phyloP scores from a whole-genome alignment of 1,139 yeast genomes.

The Hanseniaspora sp. region DNA sequence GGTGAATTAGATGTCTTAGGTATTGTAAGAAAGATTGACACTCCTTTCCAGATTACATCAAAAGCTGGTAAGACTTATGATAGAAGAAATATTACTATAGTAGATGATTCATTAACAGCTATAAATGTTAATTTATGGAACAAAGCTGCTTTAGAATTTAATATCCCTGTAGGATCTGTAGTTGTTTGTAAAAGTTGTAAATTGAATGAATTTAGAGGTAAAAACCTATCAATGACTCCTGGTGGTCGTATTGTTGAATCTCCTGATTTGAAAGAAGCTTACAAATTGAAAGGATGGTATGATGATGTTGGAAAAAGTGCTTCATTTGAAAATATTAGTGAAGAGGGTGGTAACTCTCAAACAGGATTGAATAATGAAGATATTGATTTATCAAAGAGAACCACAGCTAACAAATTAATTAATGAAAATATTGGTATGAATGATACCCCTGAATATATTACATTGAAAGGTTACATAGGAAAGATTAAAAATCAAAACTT shows the following conservation, averaged over 20 bases:
- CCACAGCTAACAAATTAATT: slow-evolving; percentile 56
- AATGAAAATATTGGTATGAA: slow-evolving; percentile 60
- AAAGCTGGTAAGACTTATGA: slow-evolving; percentile 84
- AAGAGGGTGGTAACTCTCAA: slow-evolving; percentile 29
- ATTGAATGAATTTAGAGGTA: slow-evolving; percentile 81
- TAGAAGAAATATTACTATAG: slow-evolving; percentile 77
- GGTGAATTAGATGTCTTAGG: slow-evolving; percentile 79
- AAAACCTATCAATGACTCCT: slow-evolving; percentile 69
- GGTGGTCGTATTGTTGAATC: slow-evolving; percentile 64
- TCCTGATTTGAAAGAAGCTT: slow-evolving; percentile 86
- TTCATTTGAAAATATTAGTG: slow-evolving; percentile 51
- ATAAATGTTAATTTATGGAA: slow-evolving; percentile 86
- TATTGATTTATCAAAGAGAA: slow-evolving; percentile 40
- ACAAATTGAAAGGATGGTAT: slow-evolving; percentile 86
- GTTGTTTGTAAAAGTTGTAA: slow-evolving; percentile 85
- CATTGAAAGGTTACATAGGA: slow-evolving; percentile 60
- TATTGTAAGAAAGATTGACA: slow-evolving; percentile 64
- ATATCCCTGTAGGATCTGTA: slow-evolving; percentile 67
- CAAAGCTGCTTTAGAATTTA: slow-evolving; percentile 67
- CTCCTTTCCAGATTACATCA: slow-evolving; percentile 74
- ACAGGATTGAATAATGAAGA: slow-evolving; percentile 23
- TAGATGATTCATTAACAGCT: slow-evolving; percentile 71
- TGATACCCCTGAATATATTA: slow-evolving; percentile 70
- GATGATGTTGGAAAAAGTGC: slow-evolving; percentile 63
- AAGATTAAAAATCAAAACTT: slow-evolving; percentile 64